Evolutionary conservation across 352 stramenopile species (phyloP).

Genomic region (Pythium scleroteichum): DNA sequence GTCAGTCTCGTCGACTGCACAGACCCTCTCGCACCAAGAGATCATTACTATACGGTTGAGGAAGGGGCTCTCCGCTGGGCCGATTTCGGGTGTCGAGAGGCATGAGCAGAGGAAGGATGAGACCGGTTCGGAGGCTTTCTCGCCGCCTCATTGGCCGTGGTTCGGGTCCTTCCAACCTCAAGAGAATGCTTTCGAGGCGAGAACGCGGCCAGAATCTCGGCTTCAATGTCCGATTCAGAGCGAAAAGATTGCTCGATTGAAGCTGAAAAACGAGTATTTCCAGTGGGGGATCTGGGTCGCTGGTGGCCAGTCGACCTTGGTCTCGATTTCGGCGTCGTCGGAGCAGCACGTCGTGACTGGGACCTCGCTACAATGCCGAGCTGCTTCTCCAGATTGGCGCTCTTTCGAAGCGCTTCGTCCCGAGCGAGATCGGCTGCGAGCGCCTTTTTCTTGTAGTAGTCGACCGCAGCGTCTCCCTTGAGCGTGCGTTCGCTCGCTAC

Average conservation of each 20-base stretch:
- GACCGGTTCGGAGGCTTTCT: no score
- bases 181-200: constrained; percentile 6
- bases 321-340: neutral
- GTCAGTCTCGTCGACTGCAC: constrained; percentile 18
- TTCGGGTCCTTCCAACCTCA: neutral
- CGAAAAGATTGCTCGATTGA: neutral
- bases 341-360: neutral
- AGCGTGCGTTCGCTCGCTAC: neutral
- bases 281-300: neutral
- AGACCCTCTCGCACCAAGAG: neutral
- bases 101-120: neutral
- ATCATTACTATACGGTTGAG: constrained; percentile 27
- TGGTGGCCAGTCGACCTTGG: neutral
- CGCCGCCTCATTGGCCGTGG: no score
- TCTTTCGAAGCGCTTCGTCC: constrained; percentile 33
- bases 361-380: constrained; percentile 27
- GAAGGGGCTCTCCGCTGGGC: constrained; percentile 1
- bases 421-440: constrained; percentile 28
- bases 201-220: constrained; percentile 35
- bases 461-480: constrained; percentile 11
- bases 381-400: constrained; percentile 27
- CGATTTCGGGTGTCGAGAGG: neutral
- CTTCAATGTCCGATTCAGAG: constrained; percentile 24
- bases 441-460: constrained; percentile 36
- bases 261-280: neutral